Base-by-base conservation (phyloP, 164 flowering plant species). In the Tinospora cordifolia region DNA sequence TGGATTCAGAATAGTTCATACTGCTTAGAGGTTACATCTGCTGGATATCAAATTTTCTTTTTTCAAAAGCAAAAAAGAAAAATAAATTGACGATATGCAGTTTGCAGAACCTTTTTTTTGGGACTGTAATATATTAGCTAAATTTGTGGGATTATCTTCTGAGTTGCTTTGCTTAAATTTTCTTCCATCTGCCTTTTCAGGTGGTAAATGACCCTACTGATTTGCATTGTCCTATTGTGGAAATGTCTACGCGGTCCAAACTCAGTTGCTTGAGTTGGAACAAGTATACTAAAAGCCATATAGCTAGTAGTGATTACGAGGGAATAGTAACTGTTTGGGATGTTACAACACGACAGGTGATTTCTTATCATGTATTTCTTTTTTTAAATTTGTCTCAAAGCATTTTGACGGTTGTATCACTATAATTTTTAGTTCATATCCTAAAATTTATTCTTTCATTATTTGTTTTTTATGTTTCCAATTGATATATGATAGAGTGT, bases 261-360 rank as follows among this genome's bases (percentile, higher is more conserved):
- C 94, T 92, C 36, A 91, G 97, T 80, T 95, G 97, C 85, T 80
- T 95, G 80, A 90, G 99, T 81, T 95, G 99, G 98, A 92, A 92
- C 77, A 92, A 90, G 75, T 82, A 79, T 79, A 77, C 82, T 2
- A 95, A 88, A 78, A 88, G 84, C 77, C 86, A 84, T 66, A 88
- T 95, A 69, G 98, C 97, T 51, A 90, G 98, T 78, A 90, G 97
- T 73, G 98, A 92, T 78, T 92, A 90, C 62, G 99, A 95, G 63
- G 99, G 99, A 46, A 90, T 92, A 73, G 94, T 95, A 21, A 95
- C 98, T 71, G 93, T 95, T 76, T 95, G 99, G 98, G 99, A 95
- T 83, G 94, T 92, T 25, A 83, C 79, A 30, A 95, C 94, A 19
- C 85, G 83, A 47, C 96, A 92, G 96, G 98, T 95, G 84, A 67